Evolutionary conservation across 345 rosid species (phyloP), one percentile per base, ranked within the genome.

Genomic region (Abelmoschus esculentus): DNA sequence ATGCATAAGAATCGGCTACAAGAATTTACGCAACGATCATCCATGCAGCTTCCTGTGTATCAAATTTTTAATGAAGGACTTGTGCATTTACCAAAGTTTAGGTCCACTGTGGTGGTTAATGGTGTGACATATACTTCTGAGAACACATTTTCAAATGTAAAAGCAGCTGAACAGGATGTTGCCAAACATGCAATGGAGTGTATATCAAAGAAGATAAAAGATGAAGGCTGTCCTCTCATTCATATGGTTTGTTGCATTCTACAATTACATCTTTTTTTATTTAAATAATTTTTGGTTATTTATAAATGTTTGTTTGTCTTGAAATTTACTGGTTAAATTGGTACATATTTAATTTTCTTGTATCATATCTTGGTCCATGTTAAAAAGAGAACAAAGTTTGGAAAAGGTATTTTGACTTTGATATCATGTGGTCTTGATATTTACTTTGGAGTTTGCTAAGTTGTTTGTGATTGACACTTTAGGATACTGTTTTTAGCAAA

Each of bases 131-230:
- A 70, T 61, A 67, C 79, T 61, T 80, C 87, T n/a, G 40, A 49
- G 7, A 69, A 56, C 55, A 70, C 81, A 1, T 86, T 82, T 67
- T 31, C 64, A 1, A 73, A 70, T 17, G 62, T 75, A 19, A 83
- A 78, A 53, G 80, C 78, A 40, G 85, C 89, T 0, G 87, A 85
- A 11, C 85, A 83, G 19, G 84, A 78, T 66, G 83, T 57, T 61
- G 87, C 89, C 2, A 86, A 40, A 56, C 26, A 78, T 31, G 89
- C 89, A 2, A 58, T 81, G 5, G 83, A 79, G 57, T 47, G 40
- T n/a, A 69, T 80, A 17, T 4, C 40, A 11, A 53, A 75, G 49
- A 80, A 71, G 64, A 53, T 79, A 2, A 77, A 77, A 63, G 78
- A 77, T 58, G 80, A 85, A 67, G 76, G 70, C 1, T 50, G 57